Conservation (phyloP, 805 yeast genomes). For the Saccharomyces eubayanus region DNA sequence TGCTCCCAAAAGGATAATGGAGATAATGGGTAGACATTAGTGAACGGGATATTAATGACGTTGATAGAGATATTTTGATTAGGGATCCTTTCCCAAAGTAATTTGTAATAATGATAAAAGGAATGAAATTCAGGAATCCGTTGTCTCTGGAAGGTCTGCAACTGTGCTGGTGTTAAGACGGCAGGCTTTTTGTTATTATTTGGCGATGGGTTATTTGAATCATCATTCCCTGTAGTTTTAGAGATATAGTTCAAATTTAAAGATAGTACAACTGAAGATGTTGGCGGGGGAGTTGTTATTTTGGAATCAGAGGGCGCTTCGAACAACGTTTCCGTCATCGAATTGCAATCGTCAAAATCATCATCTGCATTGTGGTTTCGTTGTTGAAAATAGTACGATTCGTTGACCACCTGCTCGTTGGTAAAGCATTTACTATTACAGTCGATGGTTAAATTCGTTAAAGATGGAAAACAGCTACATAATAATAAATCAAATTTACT, state of each 20-base stretch:
- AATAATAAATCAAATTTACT: constrained; percentile 42
- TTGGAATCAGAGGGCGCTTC: constrained; percentile 14
- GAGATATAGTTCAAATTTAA: constrained; percentile 19
- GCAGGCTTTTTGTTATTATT: constrained; percentile 14
- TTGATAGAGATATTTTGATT: constrained; percentile 21
- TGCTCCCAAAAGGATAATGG: constrained; percentile 23
- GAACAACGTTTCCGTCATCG: constrained; percentile 23
- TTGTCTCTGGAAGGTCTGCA: constrained; percentile 15
- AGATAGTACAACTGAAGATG: constrained; percentile 23
- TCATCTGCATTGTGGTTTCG: constrained; percentile 2
- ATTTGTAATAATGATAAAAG: constrained; percentile 24
- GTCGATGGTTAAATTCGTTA: constrained; percentile 39
- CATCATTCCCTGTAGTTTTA: constrained; percentile 10
- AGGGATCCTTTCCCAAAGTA: constrained; percentile 28
- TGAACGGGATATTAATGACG: constrained; percentile 29
- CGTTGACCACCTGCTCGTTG: constrained; percentile 16
- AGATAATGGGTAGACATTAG: constrained; percentile 26
- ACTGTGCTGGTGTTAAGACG: constrained; percentile 19
- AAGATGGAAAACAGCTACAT: constrained; percentile 37
- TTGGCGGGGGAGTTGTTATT: constrained; percentile 29
- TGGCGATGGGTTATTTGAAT: constrained; percentile 4
- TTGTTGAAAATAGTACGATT: constrained; percentile 19
- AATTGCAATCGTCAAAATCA: constrained; percentile 11
- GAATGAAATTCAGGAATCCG: constrained; percentile 27
- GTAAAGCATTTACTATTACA: constrained; percentile 40